Base-by-base conservation (phyloP, 768 basidiomycete species). In the Hebeloma cylindrosporum region DNA sequence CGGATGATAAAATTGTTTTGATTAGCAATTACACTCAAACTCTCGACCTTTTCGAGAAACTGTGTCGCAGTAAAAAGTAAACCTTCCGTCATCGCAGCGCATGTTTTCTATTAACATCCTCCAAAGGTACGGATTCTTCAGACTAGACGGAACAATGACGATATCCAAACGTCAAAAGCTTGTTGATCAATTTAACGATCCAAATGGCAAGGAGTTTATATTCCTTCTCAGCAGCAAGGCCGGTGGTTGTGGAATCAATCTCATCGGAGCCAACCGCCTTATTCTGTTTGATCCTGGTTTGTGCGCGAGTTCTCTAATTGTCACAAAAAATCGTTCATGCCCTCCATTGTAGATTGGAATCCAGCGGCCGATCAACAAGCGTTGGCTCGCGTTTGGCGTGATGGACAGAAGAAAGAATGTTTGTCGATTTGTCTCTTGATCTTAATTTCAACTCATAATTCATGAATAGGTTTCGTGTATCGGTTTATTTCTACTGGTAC, bases 371-470 rank as follows among this genome's bases (percentile, higher is more conserved):
- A 99, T 65, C 96, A 98, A 62, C 95, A 99, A 63, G 95, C 95
- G 6, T 75, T 99, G 4, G 95, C 95, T 32, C 92, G 95, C 62
- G 95, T 99, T 7, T 99, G 95, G 95, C 88, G 95, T 69, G 95
- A 99, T 60, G 95, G 95, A 0, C 95, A 98, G 65, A 99, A 96
- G 81, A 98, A 98, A 79, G 94, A 96, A 68, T 99, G 95, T 93
- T 59, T 41, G 88, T 60, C 13, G 4, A 7, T 16, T 22, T 22
- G 10, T 23, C 39, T 18, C 14, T 17, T 17, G 37, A 22, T 20
- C 22, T n/a, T n/a, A 16, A 16, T 38, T 35, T 7, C 4, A 48
- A n/a, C 17, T 27, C 33, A 20, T 13, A 8, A 11, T 5, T 43
- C 26, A 26, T 30, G 26, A 13, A 13, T 38, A 95, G 92, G 93